phyloP scores from a whole-genome alignment of 2,329 filamentous ascomycete genomes.

The Fonsecaea monophora region DNA sequence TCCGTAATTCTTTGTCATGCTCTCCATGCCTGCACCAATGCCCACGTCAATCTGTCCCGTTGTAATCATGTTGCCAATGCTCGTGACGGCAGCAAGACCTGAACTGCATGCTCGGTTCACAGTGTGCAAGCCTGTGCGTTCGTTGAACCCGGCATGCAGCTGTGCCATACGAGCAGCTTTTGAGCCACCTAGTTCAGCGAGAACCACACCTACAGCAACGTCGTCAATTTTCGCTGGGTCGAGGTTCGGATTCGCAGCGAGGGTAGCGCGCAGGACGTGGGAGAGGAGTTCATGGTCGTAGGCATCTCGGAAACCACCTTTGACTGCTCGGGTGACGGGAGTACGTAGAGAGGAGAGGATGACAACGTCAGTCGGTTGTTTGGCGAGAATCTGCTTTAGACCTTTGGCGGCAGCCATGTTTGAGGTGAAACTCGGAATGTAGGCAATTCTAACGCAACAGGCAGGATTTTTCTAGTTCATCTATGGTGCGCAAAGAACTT shows the following conservation, averaged over 20 bases:
- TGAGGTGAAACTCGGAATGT: neutral
- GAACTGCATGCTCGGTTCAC: conserved; percentile 87
- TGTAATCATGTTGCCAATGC: conserved; percentile 76
- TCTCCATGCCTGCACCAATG: conserved; percentile 91
- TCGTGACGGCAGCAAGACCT: conserved; percentile 77
- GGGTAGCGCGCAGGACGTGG: conserved; percentile 68
- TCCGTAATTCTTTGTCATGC: conserved; percentile 93
- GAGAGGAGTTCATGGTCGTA: conserved; percentile 88
- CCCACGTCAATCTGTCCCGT: conserved; percentile 74
- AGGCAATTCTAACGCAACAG: neutral
- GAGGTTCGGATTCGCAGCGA: conserved; percentile 74
- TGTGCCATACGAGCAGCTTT: conserved; percentile 93
- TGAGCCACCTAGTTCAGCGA: conserved; percentile 86
- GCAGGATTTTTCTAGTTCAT: neutral
- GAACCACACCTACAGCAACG: conserved; percentile 83
- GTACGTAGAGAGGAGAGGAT: conserved; percentile 91
- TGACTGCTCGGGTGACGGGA: conserved; percentile 81
- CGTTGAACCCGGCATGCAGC: conserved; percentile 79
- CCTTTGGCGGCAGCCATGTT: conserved; percentile 59
- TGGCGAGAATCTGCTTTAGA: conserved; percentile 76
- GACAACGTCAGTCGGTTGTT: conserved; percentile 80
- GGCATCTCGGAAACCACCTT: conserved; percentile 82
- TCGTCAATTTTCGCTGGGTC: conserved; percentile 75
- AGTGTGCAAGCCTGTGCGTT: conserved; percentile 78
- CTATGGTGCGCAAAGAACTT: neutral